Conservation (phyloP, 805 yeast species). For the Sungouiella thailandica region DNA sequence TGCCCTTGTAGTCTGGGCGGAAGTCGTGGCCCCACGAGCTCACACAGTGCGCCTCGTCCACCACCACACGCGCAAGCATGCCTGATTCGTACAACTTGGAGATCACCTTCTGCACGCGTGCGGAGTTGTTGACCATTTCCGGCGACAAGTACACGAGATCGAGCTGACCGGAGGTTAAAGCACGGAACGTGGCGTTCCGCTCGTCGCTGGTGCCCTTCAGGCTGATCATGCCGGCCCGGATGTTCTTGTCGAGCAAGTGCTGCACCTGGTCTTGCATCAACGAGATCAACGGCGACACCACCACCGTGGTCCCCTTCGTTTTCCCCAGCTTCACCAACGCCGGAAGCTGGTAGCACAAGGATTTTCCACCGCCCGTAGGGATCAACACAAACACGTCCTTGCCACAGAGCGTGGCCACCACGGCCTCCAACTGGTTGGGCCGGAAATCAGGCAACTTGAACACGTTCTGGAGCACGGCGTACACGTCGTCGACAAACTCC, state of each 20-base stretch:
- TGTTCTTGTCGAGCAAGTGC: conserved; percentile 61
- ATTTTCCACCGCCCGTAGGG: conserved; percentile 99
- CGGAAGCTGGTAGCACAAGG: conserved; percentile 92
- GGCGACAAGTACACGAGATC: conserved; percentile 87
- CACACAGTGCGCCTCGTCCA: conserved; percentile 98
- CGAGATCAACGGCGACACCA: conserved; percentile 90
- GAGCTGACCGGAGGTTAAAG: conserved; percentile 61
- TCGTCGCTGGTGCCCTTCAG: conserved; percentile 67
- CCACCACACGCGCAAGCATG: conserved; percentile 76
- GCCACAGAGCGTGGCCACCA: conserved; percentile 70
- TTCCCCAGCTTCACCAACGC: conserved; percentile 74
- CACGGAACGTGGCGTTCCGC: conserved; percentile 53
- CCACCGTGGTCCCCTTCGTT: conserved; percentile 82
- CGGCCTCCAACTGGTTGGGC: conserved; percentile 81
- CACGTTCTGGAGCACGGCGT: conserved; percentile 46
- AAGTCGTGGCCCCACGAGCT: conserved; percentile 99
- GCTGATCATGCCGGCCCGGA: conserved; percentile 84
- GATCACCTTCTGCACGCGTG: conserved; percentile 61
- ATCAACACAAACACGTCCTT: conserved; percentile 88
- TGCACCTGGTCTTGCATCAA: conserved; percentile 97
- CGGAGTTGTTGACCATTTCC: conserved; percentile 82
- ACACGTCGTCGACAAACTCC: conserved; percentile 67
- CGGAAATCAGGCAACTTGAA: conserved; percentile 70
- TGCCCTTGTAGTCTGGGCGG: conserved; percentile 87
- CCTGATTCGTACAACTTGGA: conserved; percentile 48